These are phyloP conservation scores for Thermothelomyces thermophilus DNA, from an alignment of 2,329 filamentous ascomycete species.

Conservation along the genomic window DNA sequence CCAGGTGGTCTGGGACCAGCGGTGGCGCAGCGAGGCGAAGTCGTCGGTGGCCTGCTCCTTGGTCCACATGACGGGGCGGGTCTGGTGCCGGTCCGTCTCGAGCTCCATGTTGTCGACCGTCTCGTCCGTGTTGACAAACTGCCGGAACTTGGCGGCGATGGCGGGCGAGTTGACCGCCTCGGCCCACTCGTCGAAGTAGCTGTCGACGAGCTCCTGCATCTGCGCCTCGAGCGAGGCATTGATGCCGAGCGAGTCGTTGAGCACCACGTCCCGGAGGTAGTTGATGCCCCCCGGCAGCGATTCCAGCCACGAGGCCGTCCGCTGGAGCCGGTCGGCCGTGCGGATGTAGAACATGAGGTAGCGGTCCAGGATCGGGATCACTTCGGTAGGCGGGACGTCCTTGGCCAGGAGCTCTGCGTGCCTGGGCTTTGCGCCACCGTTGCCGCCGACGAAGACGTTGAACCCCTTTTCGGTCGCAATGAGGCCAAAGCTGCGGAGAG, in stretches of 20 bases:
- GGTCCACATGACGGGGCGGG: conserved; percentile 71
- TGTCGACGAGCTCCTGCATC: conserved; percentile 77
- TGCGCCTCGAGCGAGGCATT: conserved; percentile 76
- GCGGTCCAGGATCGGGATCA: conserved; percentile 77
- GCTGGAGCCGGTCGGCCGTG: conserved; percentile 82
- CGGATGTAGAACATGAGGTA: conserved; percentile 93
- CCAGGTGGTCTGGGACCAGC: conserved; percentile 65
- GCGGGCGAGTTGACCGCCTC: conserved; percentile 67
- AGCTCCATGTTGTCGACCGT: conserved; percentile 61
- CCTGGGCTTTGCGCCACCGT: conserved; percentile 77
- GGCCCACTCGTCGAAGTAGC: conserved; percentile 89
- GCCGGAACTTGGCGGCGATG: conserved; percentile 63
- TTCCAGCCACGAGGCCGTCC: conserved; percentile 85
- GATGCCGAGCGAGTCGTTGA: conserved; percentile 82
- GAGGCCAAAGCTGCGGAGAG: conserved; percentile 77
- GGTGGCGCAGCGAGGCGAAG: conserved; percentile 58
- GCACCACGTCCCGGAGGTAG: conserved; percentile 74
- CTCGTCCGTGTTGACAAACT: conserved; percentile 81
- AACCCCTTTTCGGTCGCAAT: conserved; percentile 90
- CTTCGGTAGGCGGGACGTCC: conserved; percentile 75
- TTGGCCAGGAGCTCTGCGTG: conserved; percentile 80
- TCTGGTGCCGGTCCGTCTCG: conserved; percentile 65
- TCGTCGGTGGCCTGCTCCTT: conserved; percentile 57
- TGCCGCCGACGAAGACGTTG: conserved; percentile 87
- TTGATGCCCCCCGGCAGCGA: conserved; percentile 73